These are phyloP conservation scores for Austroboletus eburneus DNA, from an alignment of 768 basidiomycete species.

Conservation along the genomic window DNA sequence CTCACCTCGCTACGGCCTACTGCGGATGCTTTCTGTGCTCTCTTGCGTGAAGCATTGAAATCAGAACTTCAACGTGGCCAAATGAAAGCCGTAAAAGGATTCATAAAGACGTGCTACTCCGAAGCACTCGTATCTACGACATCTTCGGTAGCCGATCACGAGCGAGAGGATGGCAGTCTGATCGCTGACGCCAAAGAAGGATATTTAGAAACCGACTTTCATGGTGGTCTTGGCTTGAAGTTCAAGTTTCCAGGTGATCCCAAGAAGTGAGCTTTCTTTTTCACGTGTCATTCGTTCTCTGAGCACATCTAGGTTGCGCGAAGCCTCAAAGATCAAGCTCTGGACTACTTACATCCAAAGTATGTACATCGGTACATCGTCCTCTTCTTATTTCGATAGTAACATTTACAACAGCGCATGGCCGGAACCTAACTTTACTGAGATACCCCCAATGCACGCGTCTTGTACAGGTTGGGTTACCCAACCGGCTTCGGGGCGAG, in stretches of 20 bases:
- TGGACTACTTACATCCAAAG: conserved; percentile 87
- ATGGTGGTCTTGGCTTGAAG: conserved; percentile 73
- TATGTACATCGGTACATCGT: conserved; percentile 31
- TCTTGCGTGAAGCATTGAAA: conserved; percentile 87
- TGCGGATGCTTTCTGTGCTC: conserved; percentile 87
- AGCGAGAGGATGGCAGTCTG: conserved; percentile 65
- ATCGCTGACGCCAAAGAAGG: conserved; percentile 51
- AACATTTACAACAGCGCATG: conserved; percentile 57
- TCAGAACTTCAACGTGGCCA: conserved; percentile 82
- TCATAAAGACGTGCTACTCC: conserved; percentile 91
- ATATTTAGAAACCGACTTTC: conserved; percentile 53
- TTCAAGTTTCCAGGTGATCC: conserved; percentile 93
- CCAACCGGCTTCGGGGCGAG: conserved; percentile 91
- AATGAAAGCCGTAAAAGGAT: conserved; percentile 91
- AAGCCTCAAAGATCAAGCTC: conserved; percentile 92
- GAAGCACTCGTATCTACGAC: conserved; percentile 73
- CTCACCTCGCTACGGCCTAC: conserved; percentile 90
- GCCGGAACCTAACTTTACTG: conserved; percentile 90
- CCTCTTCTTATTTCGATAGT: conserved; percentile 8
- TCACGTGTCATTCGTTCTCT: conserved; percentile 5
- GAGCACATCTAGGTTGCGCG: conserved; percentile 56
- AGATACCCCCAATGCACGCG: conserved; percentile 96
- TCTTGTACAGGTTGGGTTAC: conserved; percentile 95
- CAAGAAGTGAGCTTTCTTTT: conserved; percentile 60
- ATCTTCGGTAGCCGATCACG: conserved; percentile 55